Conservation (phyloP, 1,284 basidiomycete genomes). For the Thecaphora frezii region DNA sequence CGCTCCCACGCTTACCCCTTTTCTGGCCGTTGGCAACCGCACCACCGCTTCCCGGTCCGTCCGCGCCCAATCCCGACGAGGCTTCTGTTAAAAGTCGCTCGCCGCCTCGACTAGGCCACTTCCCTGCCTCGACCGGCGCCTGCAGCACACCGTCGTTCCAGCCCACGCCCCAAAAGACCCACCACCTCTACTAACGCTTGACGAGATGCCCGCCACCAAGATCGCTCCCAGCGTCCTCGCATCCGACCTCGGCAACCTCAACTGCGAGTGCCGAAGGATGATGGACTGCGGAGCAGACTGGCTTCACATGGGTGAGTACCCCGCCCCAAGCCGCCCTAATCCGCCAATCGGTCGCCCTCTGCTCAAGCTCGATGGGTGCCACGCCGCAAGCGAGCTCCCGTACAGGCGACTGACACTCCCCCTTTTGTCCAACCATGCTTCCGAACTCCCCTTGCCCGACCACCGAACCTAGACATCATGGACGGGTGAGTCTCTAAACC, state of each 20-base stretch:
- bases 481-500: conserved; percentile 7
- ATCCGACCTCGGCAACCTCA: conserved; percentile 57
- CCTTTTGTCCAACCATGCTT: too few relatives aligned
- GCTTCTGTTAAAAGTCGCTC: too few relatives aligned
- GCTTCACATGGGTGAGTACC: conserved; percentile 60
- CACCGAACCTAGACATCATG: conserved; percentile 61
- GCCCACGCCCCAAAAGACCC: neutral
- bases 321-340: too few relatives aligned
- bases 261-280: conserved; percentile 55
- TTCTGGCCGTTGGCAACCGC: too few relatives aligned
- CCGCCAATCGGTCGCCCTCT: too few relatives aligned
- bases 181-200: conserved; percentile 1
- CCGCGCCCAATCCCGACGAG: too few relatives aligned
- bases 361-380: too few relatives aligned
- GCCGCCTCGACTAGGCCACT: too few relatives aligned
- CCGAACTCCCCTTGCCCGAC: too few relatives aligned
- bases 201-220: conserved; percentile 49
- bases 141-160: conserved; percentile 1
- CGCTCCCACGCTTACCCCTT: too few relatives aligned
- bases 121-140: neutral
- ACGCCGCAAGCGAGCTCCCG: too few relatives aligned
- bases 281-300: conserved; percentile 57
- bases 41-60: too few relatives aligned
- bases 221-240: conserved; percentile 57
- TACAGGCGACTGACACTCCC: conserved; percentile 86